Evolutionary conservation across 73 alveolate genomes (phyloP), one percentile per base, ranked within the genome.

Genomic region (Symbiodinium pilosum): DNA sequence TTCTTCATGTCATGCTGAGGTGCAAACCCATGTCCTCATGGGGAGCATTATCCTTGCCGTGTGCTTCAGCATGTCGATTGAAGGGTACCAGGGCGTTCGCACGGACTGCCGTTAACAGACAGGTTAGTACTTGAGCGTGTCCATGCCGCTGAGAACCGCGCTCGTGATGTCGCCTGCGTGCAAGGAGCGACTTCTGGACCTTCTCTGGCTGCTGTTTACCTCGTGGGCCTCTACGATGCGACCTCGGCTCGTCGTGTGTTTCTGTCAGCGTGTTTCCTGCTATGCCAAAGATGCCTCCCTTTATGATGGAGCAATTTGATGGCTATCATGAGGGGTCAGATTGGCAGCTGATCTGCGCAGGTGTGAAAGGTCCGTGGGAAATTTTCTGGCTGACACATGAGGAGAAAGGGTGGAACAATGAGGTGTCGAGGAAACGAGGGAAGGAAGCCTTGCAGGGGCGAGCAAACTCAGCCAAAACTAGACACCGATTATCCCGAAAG

Each of bases 41-140:
- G 96, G 87, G 36, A 89, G 96, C 96, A 89, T 89, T 51, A 89
- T 89, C 44, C 73, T 89, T 34, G 96, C 87, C 0, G 87, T 89
- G 77, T 89, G 96, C 96, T 89, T 89, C 75, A 69, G 87, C 87
- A 89, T 89, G 96, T 42, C 87, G 84, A 89, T 89, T 75, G 96
- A 89, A 75, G 96, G 96, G 86, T 69, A 68, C 96, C 40, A 71
- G 39, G 94, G 94, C 1, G 84, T 87, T 30, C 94, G 69, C 20
- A 87, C 94, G 94, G 94, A 87, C 85, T 14, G 59, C 59, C 59
- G 21, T 14, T 9, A 47, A 47, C 59, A 47, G 14, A 14, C 14
- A 6, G 59, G 4, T 28, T 5, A 64, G 16, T 21, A 56, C 36
- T 56, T 64, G 4, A 14, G 36, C 28, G 28, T 24, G 4, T 54